Evolutionary conservation across 2,329 filamentous ascomycete genomes (phyloP).

Genomic region (Alternaria conjuncta): DNA sequence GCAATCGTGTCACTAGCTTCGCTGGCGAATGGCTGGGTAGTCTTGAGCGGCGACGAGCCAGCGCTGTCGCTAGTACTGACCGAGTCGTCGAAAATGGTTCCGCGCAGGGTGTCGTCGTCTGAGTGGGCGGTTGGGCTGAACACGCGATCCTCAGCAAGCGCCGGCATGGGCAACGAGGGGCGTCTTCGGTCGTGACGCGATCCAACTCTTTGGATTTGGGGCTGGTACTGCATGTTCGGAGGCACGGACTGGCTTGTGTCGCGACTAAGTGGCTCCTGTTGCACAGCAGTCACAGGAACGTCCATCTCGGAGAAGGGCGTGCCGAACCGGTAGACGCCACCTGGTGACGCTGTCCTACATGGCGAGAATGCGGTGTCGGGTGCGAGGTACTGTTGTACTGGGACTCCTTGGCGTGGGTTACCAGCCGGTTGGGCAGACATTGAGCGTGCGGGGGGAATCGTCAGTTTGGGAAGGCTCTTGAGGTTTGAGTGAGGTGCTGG

Average conservation of each 20-base stretch:
- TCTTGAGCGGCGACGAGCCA: slow-evolving; percentile 42
- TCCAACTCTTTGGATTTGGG: slow-evolving; percentile 55
- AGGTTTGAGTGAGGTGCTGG: slow-evolving; percentile 59
- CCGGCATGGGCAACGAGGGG: slow-evolving; percentile 73
- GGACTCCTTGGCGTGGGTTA: slow-evolving; percentile 34
- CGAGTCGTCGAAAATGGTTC: slow-evolving; percentile 40
- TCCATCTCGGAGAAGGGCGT: slow-evolving; percentile 93
- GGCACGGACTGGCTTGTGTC: slow-evolving; percentile 89
- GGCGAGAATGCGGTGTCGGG: slow-evolving; percentile 53
- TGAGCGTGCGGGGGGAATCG: slow-evolving; percentile 57
- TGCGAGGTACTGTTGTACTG: slow-evolving; percentile 32
- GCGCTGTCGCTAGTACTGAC: slow-evolving; percentile 26
- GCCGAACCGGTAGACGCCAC: slow-evolving; percentile 75
- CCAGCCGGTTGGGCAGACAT: slow-evolving; percentile 43
- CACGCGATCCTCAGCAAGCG: slow-evolving; percentile 69
- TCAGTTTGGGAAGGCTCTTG: slow-evolving; percentile 62
- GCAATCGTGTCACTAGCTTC: slow-evolving; percentile 31
- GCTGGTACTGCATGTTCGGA: slow-evolving; percentile 83
- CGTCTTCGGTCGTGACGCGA: slow-evolving; percentile 60
- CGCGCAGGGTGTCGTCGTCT: slow-evolving; percentile 43
- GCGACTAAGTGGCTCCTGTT: slow-evolving; percentile 74
- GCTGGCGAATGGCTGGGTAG: slow-evolving; percentile 26
- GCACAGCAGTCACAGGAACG: slow-evolving; percentile 77
- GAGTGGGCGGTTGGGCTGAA: slow-evolving; percentile 48
- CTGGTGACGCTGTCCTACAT: slow-evolving; percentile 60